Conservation (phyloP, 768 basidiomycete species). For the Hortiboletus flavorubellus region DNA sequence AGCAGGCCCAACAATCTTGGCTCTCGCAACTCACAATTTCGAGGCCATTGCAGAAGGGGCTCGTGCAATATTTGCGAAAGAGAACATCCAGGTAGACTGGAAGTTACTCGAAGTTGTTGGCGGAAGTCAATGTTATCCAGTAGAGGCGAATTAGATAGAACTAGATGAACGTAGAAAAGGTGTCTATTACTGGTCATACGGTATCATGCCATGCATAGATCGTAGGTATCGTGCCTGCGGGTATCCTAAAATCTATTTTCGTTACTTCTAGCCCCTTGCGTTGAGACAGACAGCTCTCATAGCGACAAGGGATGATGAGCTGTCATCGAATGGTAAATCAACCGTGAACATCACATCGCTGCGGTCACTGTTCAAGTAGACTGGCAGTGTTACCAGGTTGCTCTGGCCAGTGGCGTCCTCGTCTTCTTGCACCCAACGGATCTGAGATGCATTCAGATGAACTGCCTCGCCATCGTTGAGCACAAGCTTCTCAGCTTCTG, state of each 20-base stretch:
- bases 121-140: conserved; percentile 32
- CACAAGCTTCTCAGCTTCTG: conserved; percentile 53
- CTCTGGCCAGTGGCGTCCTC: conserved; percentile 31
- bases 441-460: conserved; percentile 73
- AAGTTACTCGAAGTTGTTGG: conserved; percentile 71
- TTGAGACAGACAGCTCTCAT: conserved; percentile 91
- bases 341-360: conserved; percentile 91
- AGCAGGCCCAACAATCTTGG: conserved; percentile 96
- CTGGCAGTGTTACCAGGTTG: conserved; percentile 73
- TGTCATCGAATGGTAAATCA: conserved; percentile 71
- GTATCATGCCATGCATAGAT: conserved; percentile 17
- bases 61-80: conserved; percentile 62
- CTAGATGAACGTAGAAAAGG: conserved; percentile 1
- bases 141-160: conserved; percentile 12
- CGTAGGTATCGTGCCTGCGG: conserved; percentile 24
- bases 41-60: conserved; percentile 85
- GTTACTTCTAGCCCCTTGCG: conserved; percentile 54
- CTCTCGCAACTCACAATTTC: conserved; percentile 83
- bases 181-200: conserved; percentile 19
- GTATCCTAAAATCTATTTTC: conserved; percentile 19
- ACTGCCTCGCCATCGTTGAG: conserved; percentile 86
- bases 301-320: conserved; percentile 66
- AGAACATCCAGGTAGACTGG: conserved; percentile 86
- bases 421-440: conserved; percentile 78
- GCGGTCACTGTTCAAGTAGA: conserved; percentile 89